Conservation (phyloP, 805 yeast genomes). For the Kodamaea nitidulidarum region DNA sequence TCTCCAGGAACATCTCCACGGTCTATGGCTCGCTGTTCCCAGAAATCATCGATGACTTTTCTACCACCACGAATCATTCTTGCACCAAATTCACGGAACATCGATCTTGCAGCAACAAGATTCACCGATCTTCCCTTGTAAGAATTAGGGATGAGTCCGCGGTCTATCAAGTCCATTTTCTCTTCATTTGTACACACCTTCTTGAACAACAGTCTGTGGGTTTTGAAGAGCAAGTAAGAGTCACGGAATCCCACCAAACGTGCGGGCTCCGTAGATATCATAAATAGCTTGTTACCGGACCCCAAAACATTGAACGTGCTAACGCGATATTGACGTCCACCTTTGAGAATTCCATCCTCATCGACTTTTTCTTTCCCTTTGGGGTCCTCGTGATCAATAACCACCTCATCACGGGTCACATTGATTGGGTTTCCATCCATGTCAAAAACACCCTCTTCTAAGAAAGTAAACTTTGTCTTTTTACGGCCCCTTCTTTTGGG, state of each 20-base stretch:
- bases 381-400: conserved; percentile 64
- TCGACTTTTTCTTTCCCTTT: conserved; percentile 76
- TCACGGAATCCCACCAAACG: conserved; percentile 92
- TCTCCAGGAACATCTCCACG: conserved; percentile 71
- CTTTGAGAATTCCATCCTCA: conserved; percentile 60
- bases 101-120: conserved; percentile 83
- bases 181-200: conserved; percentile 70
- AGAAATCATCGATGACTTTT: conserved; percentile 82
- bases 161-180: conserved; percentile 74
- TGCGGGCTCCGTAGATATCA: conserved; percentile 96
- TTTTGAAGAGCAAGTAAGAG: conserved; percentile 83
- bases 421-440: conserved; percentile 65
- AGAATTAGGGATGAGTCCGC: conserved; percentile 81
- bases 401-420: conserved; percentile 72
- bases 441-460: conserved; percentile 48
- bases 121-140: conserved; percentile 89
- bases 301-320: conserved; percentile 62
- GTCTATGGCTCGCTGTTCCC: conserved; percentile 57
- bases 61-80: conserved; percentile 75
- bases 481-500: conserved; percentile 26
- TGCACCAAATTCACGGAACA: conserved; percentile 90
- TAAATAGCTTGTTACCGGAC: conserved; percentile 69
- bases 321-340: conserved; percentile 71
- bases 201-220: conserved; percentile 73
- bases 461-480: conserved; percentile 33